Evolutionary conservation across 73 alveolate species (phyloP), one percentile per base, ranked within the genome.

Genomic region (Paramecium sexaurelia): DNA sequence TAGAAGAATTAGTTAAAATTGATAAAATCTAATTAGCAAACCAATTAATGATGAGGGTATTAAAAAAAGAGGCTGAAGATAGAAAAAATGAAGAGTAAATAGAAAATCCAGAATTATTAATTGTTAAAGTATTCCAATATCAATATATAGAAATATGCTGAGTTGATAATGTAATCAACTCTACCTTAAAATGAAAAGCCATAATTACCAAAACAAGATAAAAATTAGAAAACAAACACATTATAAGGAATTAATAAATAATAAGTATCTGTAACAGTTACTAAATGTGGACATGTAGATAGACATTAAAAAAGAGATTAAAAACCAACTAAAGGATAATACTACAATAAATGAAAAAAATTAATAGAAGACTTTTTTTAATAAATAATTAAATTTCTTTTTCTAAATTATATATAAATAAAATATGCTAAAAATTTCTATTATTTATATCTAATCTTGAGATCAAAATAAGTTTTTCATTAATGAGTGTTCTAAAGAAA

Each of bases 241-340:
- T 19, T 27, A 35, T 33, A 19, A 71, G 43, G 56, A 35, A 71
- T 33, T 17, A 37, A 71, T 27, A 71, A 71, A 13, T 9, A 10
- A 15, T 35, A 32, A 39, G 26, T 66, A 29, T 33, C 55, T 13
- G 55, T 26, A 10, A 9, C 43, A 2, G 83, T 26, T 61, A 61
- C 37, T 1, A 71, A 71, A 36, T 71, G 86, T 71, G 55, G 35
- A 22, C 32, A 71, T 15, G 5, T 8, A 3, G 55, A 71, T 0
- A 32, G 86, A 37, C 86, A 71, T 24, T 8, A 71, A 71, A 71
- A 71, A 37, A 71, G 86, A 71, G 86, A 71, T 35, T 33, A 71
- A 37, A 71, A 71, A 37, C 86, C 86, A 11, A 71, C 56, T 11
- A 71, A 71, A 37, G 55, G 57, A 7, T 33, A 33, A 40, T 71